Base-by-base conservation (phyloP, 1,284 basidiomycete genomes). In the Quambalaria eucalypti region DNA sequence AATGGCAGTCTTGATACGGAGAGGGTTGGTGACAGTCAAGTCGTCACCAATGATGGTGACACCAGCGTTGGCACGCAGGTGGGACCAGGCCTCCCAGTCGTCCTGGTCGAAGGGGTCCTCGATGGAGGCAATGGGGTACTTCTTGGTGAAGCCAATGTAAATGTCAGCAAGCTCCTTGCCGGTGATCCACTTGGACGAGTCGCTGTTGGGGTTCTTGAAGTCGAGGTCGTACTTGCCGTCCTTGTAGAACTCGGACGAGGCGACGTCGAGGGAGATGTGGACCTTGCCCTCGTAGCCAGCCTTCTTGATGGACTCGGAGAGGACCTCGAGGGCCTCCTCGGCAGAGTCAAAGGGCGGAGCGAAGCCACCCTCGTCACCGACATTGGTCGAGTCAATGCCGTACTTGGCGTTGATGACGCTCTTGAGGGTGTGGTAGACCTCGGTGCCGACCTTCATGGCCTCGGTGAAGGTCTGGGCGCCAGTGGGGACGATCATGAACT, bases 61-160 rank as follows among this genome's bases (percentile, higher is more conserved):
- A 62, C 74, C 76, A 63, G 77, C 66, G 59, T 71, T 56, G 55
- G 76, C 71, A 62, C 78, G 90, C 76, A 96, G 90, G 82, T 92
- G 85, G 46, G 85, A 81, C 95, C 95, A 99, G 46, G 91, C 90
- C 78, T 91, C 90, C 88, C 90, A 97, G 82, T 97, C 93, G 78
- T 98, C 95, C 82, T 99, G 92, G 80, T 98, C 92, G 80, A 99
- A 99, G 78, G 93, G 93, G 79, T 99, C 93, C 81, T 99, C 93
- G 75, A 98, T 88, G 54, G 91, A 96, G 66, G 91, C 84, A 56
- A 74, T 74, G 42, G 73, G 73, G 66, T 74, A 74, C 65, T 74
- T 73, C 63, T 73, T 66, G 65, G 73, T 72, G 66, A 65, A 74
- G 62, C 69, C 77, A 73, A 92, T 79, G 83, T 98, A 99, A 76